Percentiles rank a stretch among this genome's conserved stretches.
phyloP scores from a whole-genome alignment of 2,329 filamentous ascomycete species.

The Diaporthe sp. region DNA sequence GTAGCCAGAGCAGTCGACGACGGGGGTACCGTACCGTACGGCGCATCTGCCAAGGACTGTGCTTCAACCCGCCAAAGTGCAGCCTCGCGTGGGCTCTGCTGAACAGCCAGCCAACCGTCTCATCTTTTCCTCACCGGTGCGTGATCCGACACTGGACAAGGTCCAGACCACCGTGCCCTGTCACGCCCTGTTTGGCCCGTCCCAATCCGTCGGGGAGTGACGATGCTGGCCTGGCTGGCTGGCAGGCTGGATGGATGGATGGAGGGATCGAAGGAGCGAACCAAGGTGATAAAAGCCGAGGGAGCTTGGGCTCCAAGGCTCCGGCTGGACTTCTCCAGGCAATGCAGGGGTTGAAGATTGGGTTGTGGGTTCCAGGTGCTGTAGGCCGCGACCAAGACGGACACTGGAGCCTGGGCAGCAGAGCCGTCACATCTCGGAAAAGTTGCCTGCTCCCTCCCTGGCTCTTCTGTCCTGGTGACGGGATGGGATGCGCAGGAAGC shows the following conservation, averaged over 20 bases:
- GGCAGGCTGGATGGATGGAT: slow-evolving; percentile 1
- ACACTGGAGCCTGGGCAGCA: slow-evolving; percentile 18
- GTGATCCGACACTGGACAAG: slow-evolving; percentile 24
- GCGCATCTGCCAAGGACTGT: slow-evolving; percentile 25
- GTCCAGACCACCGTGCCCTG: slow-evolving; percentile 21
- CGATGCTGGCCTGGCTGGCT: background rate
- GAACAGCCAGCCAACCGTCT: slow-evolving; percentile 25
- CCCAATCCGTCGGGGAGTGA: slow-evolving; percentile 16
- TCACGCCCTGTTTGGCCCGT: slow-evolving; percentile 25
- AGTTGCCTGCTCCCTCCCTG: slow-evolving; percentile 6
- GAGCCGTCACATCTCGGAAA: slow-evolving; percentile 32
- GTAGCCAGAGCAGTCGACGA: background rate
- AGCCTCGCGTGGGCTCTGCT: slow-evolving; percentile 18
- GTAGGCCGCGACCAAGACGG: slow-evolving; percentile 22
- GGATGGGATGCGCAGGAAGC: slow-evolving; percentile 21
- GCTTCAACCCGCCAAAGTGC: slow-evolving; percentile 16
- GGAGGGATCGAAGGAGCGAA: background rate
- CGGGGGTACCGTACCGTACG: slow-evolving; percentile 1
- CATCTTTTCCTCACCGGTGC: slow-evolving; percentile 31
- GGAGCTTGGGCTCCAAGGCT: slow-evolving; percentile 11
- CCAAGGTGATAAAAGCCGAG: slow-evolving; percentile 27
- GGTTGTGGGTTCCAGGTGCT: slow-evolving; percentile 16
- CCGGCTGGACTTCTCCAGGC: background rate
- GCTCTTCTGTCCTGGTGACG: slow-evolving; percentile 9
- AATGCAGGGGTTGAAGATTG: slow-evolving; percentile 21